phyloP scores from a whole-genome alignment of 1,284 basidiomycete species.

The Cutaneotrichosporon daszewskae region DNA sequence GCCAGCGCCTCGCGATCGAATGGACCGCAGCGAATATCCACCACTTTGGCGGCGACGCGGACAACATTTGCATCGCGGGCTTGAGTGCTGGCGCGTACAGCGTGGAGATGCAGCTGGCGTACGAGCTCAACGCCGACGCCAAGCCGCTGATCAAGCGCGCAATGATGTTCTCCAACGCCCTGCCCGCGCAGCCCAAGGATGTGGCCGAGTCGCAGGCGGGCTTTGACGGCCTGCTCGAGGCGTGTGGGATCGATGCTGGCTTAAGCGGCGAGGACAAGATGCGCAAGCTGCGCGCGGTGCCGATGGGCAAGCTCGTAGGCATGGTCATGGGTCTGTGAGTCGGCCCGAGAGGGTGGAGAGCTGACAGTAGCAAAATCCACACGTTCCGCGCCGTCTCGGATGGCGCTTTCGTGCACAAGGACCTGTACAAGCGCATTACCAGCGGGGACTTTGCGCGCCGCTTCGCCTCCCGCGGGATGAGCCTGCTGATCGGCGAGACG shows the following conservation, averaged over 20 bases:
- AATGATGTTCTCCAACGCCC: slow-evolving; percentile 26
- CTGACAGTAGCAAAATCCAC: slow-evolving; percentile 15
- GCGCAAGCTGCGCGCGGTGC: slow-evolving; percentile 16
- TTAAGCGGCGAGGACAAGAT: slow-evolving; percentile 21
- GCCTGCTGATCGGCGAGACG: slow-evolving; percentile 24
- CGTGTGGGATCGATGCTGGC: slow-evolving; percentile 15
- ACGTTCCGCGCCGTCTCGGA: slow-evolving; percentile 28
- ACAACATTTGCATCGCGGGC: slow-evolving; percentile 36
- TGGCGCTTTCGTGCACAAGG: slow-evolving; percentile 20
- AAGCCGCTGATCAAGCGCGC: slow-evolving; percentile 17
- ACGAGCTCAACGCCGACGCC: slow-evolving; percentile 24
- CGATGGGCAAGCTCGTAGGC: slow-evolving; percentile 16
- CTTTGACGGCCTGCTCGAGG: slow-evolving; percentile 23
- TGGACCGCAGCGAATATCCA: slow-evolving; percentile 31
- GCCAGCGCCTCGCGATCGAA: slow-evolving; percentile 25
- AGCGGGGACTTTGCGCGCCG: slow-evolving; percentile 18
- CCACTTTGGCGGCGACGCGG: slow-evolving; percentile 32
- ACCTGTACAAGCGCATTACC: slow-evolving; percentile 10
- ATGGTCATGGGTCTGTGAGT: slow-evolving; percentile 25
- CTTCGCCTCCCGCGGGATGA: slow-evolving; percentile 19
- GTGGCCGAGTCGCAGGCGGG: slow-evolving; percentile 21
- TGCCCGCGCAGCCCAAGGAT: slow-evolving; percentile 25
- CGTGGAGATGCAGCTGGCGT: slow-evolving; percentile 34
- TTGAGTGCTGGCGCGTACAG: slow-evolving; percentile 39
- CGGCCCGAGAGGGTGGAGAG: neutral